Evolutionary conservation across 179 eudicot species (phyloP).

Genomic region (Kewa caespitosa): DNA sequence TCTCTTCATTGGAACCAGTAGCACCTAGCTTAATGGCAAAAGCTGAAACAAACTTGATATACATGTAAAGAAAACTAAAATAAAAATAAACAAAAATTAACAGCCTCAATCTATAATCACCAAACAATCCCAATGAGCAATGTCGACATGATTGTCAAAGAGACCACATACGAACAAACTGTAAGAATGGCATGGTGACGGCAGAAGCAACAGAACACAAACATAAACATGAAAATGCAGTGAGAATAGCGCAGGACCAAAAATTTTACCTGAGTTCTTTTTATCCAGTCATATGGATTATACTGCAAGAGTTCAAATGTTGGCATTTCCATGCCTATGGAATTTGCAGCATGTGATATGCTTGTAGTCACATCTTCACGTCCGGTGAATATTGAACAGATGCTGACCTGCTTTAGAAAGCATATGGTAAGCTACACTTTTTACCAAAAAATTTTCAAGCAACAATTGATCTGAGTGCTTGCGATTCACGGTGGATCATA

Average conservation of each 20-base stretch:
- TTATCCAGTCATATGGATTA: constrained; percentile 84
- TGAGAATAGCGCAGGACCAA: constrained; percentile 9
- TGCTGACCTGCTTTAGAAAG: constrained; percentile 55
- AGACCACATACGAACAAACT: background rate
- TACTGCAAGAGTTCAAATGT: constrained; percentile 56
- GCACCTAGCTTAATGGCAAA: too few species aligned
- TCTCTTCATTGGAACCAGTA: too few species aligned
- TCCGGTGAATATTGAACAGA: constrained; percentile 66
- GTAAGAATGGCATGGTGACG: background rate
- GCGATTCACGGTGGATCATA: background rate
- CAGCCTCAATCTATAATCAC: too few species aligned
- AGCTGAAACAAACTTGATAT: too few species aligned
- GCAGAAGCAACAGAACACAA: background rate
- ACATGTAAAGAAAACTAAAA: too few species aligned
- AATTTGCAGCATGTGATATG: constrained; percentile 73
- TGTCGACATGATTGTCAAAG: too few species aligned
- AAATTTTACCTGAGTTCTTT: constrained; percentile 65
- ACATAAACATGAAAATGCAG: background rate
- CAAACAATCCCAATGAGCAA: too few species aligned
- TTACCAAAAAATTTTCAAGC: too few species aligned
- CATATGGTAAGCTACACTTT: background rate
- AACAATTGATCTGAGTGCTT: background rate
- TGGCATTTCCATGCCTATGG: constrained; percentile 79
- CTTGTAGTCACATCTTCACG: constrained; percentile 58
- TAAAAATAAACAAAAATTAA: too few species aligned